These are phyloP conservation scores for Mycena sp. DNA, from an alignment of 1,284 basidiomycete genomes.

Conservation along the genomic window DNA sequence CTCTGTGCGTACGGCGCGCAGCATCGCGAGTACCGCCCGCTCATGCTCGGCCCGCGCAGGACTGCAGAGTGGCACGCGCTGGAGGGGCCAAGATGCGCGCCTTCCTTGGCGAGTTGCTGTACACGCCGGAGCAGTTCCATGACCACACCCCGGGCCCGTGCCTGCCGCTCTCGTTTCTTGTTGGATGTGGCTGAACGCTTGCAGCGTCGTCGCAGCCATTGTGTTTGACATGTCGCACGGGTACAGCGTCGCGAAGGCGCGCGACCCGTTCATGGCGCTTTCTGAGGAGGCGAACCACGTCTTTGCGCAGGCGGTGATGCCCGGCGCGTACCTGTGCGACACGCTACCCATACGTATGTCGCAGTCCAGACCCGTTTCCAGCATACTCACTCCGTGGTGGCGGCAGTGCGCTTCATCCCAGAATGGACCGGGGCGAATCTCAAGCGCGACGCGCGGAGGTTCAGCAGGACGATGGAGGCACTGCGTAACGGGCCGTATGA, in stretches of 20 bases:
- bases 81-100: constrained; percentile 10
- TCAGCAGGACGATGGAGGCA: not conserved
- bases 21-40: constrained; percentile 17
- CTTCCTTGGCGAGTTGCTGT: constrained; percentile 8
- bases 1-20: constrained; percentile 13
- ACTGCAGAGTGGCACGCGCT: constrained; percentile 5
- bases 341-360: constrained; percentile 31
- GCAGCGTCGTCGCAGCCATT: constrained; percentile 16
- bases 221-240: constrained; percentile 31
- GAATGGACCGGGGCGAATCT: constrained; percentile 6
- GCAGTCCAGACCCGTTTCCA: not conserved
- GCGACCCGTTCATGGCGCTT: constrained; percentile 30
- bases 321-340: constrained; percentile 35
- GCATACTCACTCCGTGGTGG: not conserved
- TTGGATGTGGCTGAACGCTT: not conserved
- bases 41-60: constrained; percentile 7
- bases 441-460: constrained; percentile 9
- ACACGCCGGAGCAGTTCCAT: constrained; percentile 6
- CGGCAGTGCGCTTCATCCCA: constrained; percentile 15
- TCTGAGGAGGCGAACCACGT: constrained; percentile 24
- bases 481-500: constrained; percentile 21
- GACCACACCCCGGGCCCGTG: constrained; percentile 12
- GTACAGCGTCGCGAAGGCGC: constrained; percentile 19
- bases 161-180: not conserved
- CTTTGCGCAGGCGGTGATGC: constrained; percentile 23